Conservation (phyloP, 106 monocot species). For the Triglochin maritima region DNA sequence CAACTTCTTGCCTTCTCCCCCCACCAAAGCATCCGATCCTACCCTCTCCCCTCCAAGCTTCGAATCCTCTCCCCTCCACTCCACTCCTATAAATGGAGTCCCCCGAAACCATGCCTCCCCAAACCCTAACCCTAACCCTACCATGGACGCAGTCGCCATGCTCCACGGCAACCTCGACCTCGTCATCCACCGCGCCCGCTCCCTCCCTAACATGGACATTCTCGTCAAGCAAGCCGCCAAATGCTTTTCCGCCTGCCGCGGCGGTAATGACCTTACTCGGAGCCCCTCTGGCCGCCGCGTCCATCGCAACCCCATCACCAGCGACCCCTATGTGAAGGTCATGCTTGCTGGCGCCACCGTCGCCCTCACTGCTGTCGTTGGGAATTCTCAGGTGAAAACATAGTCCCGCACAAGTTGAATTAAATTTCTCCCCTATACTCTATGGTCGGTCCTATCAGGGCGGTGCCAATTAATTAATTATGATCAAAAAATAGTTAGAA, state of each 20-base stretch:
- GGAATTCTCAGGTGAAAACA: slow-evolving; percentile 20
- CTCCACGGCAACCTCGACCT: slow-evolving; percentile 70
- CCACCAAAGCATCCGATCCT: slow-evolving; percentile 6
- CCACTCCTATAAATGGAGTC: not conserved
- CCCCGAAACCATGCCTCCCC: not conserved
- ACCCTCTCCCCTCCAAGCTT: not conserved
- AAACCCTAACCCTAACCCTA: not conserved
- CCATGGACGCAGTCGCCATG: not conserved
- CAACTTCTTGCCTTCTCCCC: not conserved
- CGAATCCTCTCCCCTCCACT: slow-evolving; percentile 1
- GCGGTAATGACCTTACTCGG: not conserved
- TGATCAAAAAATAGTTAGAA: no score
- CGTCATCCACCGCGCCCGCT: slow-evolving; percentile 31
- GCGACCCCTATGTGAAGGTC: slow-evolving; percentile 62
- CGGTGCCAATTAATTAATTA: no score
- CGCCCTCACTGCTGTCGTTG: slow-evolving; percentile 42
- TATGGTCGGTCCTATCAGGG: no score
- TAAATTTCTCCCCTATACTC: no score
- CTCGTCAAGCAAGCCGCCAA: slow-evolving; percentile 33
- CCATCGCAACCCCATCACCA: slow-evolving; percentile 34
- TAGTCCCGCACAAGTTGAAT: no score
- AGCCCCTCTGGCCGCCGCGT: not conserved
- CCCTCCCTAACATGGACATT: slow-evolving; percentile 63
- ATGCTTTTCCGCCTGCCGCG: slow-evolving; percentile 21
- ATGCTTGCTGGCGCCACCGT: slow-evolving; percentile 40